Base-by-base conservation (phyloP, 768 basidiomycete genomes). In the Lyophyllum atratum region DNA sequence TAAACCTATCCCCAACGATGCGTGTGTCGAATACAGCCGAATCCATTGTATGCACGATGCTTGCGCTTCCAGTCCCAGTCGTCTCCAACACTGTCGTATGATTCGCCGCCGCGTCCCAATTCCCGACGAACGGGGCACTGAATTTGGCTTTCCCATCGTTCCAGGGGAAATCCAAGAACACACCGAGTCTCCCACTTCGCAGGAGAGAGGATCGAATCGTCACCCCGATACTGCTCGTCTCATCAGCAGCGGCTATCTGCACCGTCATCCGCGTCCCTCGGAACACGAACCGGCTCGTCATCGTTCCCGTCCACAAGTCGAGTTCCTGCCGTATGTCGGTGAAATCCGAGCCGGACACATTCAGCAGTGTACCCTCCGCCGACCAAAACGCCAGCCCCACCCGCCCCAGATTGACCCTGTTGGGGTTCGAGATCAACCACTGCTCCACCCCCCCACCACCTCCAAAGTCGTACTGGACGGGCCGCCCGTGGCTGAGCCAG, bases 131-230 rank as follows among this genome's bases (percentile, higher is more conserved):
- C 1, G 84, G 84, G 4, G 80, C 83, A 17, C 76, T 75, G 64
- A 85, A 86, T 63, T 85, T 84, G 17, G 66, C 55, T 17, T 64
- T 69, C n/a, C 85, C 85, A 58, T 83, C 83, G 66, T 82, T 82
- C 82, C 82, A 86, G 6, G 83, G 83, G 59, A 82, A 85, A 64
- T 86, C 83, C 12, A 86, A 59, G 66, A 83, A 85, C 0, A 84
- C 19, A 0, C 78, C 81, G 8, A 85, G 66, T 33, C 67, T 67
- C 3, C 75, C 74, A 8, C 61, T 55, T 14, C 60, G 15, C n/a
- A 86, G 48, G 19, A 84, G 70, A 1, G 69, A 12, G 6, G 83
- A 84, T 2, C 64, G 37, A 33, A 85, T 60, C 2, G 56, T 64
- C 24, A 85, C 63, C 2, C 70, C 79, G 25, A 85, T 61, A 7